Evolutionary conservation across 257 asterid species (phyloP).

Genomic region (Rubia yunnanensis): DNA sequence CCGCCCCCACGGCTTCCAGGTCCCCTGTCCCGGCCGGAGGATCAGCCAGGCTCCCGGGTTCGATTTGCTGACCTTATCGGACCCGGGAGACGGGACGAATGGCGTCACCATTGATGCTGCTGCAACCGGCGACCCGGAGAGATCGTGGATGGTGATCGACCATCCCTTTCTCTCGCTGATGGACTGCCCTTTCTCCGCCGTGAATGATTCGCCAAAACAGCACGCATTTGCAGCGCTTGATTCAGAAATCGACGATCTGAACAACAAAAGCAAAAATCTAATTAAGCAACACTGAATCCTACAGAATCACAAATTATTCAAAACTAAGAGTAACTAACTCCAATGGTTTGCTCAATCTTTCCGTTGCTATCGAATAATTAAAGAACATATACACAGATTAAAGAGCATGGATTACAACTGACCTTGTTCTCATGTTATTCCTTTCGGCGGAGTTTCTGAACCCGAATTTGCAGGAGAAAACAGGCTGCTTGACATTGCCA

Average conservation of each 20-base stretch:
- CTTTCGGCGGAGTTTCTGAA: conserved; percentile 64
- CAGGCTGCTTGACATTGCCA: conserved; percentile 83
- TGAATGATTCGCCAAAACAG: conserved; percentile 40
- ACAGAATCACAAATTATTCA: no score
- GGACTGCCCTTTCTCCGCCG: conserved; percentile 22
- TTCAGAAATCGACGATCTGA: conserved; percentile 73
- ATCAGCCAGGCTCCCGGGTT: conserved; percentile 99
- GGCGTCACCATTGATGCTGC: conserved; percentile 97
- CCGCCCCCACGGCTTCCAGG: conserved; percentile 98
- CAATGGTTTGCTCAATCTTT: no score
- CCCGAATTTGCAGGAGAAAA: conserved; percentile 83
- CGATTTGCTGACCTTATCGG: conserved; percentile 63
- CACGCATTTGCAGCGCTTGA: conserved; percentile 46
- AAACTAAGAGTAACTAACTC: no score
- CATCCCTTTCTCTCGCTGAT: conserved; percentile 81
- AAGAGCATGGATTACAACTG: no score
- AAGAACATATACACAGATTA: no score
- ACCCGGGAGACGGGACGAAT: conserved; percentile 79
- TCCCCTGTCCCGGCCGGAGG: conserved; percentile 70
- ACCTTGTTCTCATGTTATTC: conserved; percentile 75
- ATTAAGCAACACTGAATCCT: conserved; percentile 11
- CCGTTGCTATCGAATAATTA: no score
- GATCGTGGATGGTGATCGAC: conserved; percentile 94
- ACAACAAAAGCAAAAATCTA: conserved; percentile 3
- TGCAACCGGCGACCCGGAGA: conserved; percentile 93